phyloP scores from a whole-genome alignment of 2,329 filamentous ascomycete species.

The Ilyonectria robusta region DNA sequence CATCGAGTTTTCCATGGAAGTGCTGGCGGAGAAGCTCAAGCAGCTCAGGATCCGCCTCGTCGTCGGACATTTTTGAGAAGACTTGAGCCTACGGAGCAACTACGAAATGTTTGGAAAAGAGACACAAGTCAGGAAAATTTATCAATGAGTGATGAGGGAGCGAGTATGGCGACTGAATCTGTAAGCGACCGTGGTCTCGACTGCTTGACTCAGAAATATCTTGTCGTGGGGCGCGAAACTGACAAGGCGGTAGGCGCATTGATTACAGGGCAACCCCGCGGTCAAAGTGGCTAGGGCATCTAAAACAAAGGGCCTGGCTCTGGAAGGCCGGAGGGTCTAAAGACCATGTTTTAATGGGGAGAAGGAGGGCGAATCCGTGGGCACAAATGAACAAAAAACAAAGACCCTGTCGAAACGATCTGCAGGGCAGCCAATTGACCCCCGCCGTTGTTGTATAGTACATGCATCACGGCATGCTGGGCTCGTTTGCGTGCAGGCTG shows the following conservation, averaged over 20 bases:
- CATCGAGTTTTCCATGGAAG: conserved; percentile 71
- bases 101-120: conserved; percentile 10
- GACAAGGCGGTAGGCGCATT: neutral
- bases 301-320: conserved; percentile 12
- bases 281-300: conserved; percentile 7
- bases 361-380: neutral
- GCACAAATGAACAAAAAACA: neutral
- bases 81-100: neutral
- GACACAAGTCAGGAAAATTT: neutral
- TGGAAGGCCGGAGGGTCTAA: neutral
- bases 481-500: neutral
- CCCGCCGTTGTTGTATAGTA: neutral
- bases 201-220: conserved; percentile 18
- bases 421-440: conserved; percentile 17
- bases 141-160: neutral
- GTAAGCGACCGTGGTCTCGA: conserved; percentile 5
- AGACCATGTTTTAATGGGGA: conserved; percentile 5
- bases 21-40: conserved; percentile 88
- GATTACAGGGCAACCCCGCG: conserved; percentile 17
- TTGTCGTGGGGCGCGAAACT: conserved; percentile 24
- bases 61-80: conserved; percentile 77
- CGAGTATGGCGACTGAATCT: conserved; percentile 12
- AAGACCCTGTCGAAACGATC: neutral
- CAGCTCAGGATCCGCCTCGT: conserved; percentile 90
- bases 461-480: conserved; percentile 17